These are phyloP conservation scores for Xylariaceae sp. DNA, from an alignment of 2,329 filamentous ascomycete genomes.

Conservation along the genomic window DNA sequence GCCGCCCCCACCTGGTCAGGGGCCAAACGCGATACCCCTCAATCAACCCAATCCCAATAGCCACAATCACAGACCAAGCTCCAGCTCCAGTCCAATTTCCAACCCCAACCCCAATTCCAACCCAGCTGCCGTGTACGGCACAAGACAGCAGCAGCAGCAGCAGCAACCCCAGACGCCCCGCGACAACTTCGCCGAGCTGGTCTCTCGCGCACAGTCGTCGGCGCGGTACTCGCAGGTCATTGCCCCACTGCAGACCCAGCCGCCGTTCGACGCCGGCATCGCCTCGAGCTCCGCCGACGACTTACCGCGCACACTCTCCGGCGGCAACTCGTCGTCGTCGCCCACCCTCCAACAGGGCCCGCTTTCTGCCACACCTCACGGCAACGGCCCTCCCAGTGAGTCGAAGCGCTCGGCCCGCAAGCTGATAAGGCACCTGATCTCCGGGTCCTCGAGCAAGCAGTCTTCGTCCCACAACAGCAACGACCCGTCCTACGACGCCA, in stretches of 20 bases:
- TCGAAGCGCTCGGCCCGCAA: slow-evolving; percentile 47
- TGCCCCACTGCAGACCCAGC: slow-evolving; percentile 30
- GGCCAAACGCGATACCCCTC: slow-evolving; percentile 32
- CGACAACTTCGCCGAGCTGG: slow-evolving; percentile 43
- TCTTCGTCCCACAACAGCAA: slow-evolving; percentile 29
- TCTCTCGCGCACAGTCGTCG: slow-evolving; percentile 48
- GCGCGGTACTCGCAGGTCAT: slow-evolving; percentile 40
- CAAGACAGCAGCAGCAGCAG: slow-evolving; percentile 8
- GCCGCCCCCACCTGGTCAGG: slow-evolving; percentile 22
- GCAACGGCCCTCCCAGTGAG: slow-evolving; percentile 33
- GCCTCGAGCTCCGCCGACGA: slow-evolving; percentile 39
- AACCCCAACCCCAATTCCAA: slow-evolving; percentile 22
- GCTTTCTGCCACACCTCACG: slow-evolving; percentile 18
- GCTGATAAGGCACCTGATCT: slow-evolving; percentile 50
- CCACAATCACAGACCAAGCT: slow-evolving; percentile 24
- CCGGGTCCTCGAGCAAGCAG: slow-evolving; percentile 32
- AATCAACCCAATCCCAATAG: slow-evolving; percentile 33
- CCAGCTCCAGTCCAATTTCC: slow-evolving; percentile 32
- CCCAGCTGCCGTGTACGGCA: slow-evolving; percentile 11
- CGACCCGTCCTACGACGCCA: slow-evolving; percentile 35
- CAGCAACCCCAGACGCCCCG: slow-evolving; percentile 32
- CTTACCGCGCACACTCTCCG: slow-evolving; percentile 30
- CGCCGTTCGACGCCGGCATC: slow-evolving; percentile 31
- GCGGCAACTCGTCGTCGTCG: slow-evolving; percentile 21
- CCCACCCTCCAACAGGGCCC: slow-evolving; percentile 20